Base-by-base conservation (phyloP, 768 basidiomycete species). In the Vararia minispora region DNA sequence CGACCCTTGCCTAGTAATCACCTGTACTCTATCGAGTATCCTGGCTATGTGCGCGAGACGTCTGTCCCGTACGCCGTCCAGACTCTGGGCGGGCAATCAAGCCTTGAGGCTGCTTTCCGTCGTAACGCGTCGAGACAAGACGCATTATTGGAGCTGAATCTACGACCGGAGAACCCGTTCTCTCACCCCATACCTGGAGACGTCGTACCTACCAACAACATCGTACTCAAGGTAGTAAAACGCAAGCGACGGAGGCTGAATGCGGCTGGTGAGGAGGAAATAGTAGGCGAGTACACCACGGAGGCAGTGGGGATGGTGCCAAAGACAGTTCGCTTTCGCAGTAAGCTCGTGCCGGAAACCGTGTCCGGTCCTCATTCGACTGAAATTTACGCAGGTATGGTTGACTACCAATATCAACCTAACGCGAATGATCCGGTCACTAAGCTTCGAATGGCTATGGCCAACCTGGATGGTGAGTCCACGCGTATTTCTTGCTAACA, bases 391-490 rank as follows among this genome's bases (percentile, higher is more conserved):
- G 23, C 41, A 97, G 94, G 79, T 41, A 89, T 97, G 85, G 86
- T 79, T 27, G 94, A 98, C 57, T 95, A 77, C 55, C 91, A 95
- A 58, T 95, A 78, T 58, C 72, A 79, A 43, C 88, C 88, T 1
- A 67, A 82, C 40, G 61, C 67, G 54, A 57, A 73, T 11, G 89
- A 94, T 51, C 77, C 81, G 3, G 61, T 88, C 3, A 58, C 77
- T 2, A 63, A 74, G 41, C 59, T 98, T 38, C 76, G 86, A 4
- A 48, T 66, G 10, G 73, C 87, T 0, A 80, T 97, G 75, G 71
- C 77, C 33, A 63, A 64, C 5, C 76, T 95, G 70, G 82, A 98
- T 47, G 83, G 94, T 94, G 52, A 38, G 71, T 42, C 11, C 27
- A 7, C 25, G 22, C 20, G 25, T 20, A 14, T 24, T n/a, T 23